Percentiles rank a stretch among this genome's conserved stretches.
These are phyloP conservation scores for Carex parvula DNA, from an alignment of 176 grass and related monocot species.

Conservation along the genomic window DNA sequence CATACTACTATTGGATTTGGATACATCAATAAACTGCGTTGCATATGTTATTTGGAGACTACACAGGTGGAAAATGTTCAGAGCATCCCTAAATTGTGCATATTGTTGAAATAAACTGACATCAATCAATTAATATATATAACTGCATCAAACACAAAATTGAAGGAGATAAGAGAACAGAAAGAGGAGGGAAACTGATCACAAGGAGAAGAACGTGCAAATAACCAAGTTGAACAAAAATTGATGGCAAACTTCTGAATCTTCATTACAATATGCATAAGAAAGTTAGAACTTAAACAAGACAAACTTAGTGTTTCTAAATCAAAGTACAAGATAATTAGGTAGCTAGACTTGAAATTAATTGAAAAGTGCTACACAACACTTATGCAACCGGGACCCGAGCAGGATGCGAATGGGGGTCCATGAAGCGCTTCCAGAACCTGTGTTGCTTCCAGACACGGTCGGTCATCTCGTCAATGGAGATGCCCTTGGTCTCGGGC, in stretches of 20 bases:
- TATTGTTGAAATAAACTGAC: neutral
- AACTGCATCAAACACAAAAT: neutral
- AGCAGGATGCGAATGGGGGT: neutral
- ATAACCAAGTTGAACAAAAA: neutral
- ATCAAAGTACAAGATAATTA: neutral
- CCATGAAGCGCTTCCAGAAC: slow-evolving; percentile 28
- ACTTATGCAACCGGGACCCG: neutral
- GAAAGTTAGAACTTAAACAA: neutral
- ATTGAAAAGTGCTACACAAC: neutral
- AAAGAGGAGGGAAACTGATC: too few species aligned
- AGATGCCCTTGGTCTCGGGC: slow-evolving; percentile 20
- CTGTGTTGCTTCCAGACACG: slow-evolving; percentile 20
- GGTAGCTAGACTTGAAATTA: neutral
- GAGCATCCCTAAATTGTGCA: neutral
- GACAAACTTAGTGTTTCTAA: neutral
- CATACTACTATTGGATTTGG: neutral
- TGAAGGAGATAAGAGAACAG: neutral
- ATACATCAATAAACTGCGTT: neutral
- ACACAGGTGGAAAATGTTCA: neutral
- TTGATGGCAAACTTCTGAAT: neutral
- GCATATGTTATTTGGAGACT: neutral
- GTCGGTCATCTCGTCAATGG: slow-evolving; percentile 28
- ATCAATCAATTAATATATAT: neutral
- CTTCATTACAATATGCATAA: neutral
- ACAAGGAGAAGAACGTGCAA: too few species aligned